These are phyloP conservation scores for Ajuga chamaepitys DNA, from an alignment of 257 asterid species.

Conservation along the genomic window DNA sequence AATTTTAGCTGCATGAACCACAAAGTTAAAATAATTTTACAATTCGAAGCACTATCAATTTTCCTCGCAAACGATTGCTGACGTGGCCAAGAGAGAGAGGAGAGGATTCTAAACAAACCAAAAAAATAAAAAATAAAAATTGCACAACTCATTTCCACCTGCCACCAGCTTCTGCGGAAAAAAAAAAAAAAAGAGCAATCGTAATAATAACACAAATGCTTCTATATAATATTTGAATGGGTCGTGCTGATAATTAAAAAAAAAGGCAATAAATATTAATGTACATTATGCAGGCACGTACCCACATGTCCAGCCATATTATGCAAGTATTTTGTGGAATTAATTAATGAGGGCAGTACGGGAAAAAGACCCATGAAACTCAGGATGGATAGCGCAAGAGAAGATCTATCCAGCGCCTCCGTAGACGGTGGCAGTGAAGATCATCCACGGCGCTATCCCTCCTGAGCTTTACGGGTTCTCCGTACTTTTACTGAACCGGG, in stretches of 20 bases:
- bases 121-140: neutral
- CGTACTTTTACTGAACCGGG: slow-evolving; percentile 16
- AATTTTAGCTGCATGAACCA: too few species aligned
- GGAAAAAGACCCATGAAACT: slow-evolving; percentile 43
- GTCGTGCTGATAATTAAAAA: neutral
- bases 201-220: neutral
- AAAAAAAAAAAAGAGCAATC: neutral
- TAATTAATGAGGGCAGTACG: slow-evolving; percentile 10
- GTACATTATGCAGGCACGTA: slow-evolving; percentile 19
- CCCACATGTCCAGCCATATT: slow-evolving; percentile 1
- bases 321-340: neutral
- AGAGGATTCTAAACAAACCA: too few species aligned
- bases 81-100: too few species aligned
- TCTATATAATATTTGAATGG: neutral
- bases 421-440: slow-evolving; percentile 5
- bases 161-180: neutral
- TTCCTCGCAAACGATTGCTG: too few species aligned
- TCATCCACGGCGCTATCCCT: slow-evolving; percentile 60
- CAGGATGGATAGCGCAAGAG: slow-evolving; percentile 78
- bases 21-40: neutral
- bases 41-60: too few species aligned
- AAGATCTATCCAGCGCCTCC: slow-evolving; percentile 17
- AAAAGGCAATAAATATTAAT: neutral
- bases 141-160: neutral
- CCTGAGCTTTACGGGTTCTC: slow-evolving; percentile 63